Base-by-base conservation (phyloP, 2,329 filamentous ascomycete genomes). In the Pseudomassariella vexata region DNA sequence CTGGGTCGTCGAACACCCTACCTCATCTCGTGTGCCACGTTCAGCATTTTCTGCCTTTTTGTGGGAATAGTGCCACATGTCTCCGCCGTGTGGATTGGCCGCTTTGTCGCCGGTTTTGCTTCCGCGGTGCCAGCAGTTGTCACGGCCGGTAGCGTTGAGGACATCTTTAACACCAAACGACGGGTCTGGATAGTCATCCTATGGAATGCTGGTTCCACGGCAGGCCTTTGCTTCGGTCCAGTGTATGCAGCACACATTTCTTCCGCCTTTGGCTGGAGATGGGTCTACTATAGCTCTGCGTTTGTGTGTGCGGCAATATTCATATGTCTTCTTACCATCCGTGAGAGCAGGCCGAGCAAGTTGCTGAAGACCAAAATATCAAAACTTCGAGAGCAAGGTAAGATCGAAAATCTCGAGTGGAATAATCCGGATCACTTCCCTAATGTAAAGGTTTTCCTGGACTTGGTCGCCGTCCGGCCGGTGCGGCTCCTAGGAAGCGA, bases 71-170 rank as follows among this genome's bases (percentile, higher is more conserved):
- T 28, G n/a, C 26, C 26, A 17, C 19, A 15, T 1, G 26, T 28
- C 4, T 15, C 26, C 3, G 26, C 16, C 10, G 19, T 28, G 14
- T 15, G 15, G 14, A 21, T 34, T 3, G 62, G 63, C 16, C 55
- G 68, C 5, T 55, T 67, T 21, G 15, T 63, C 5, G 59, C 60
- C 4, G 68, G 68, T 0, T 40, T 66, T 5, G 46, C 65, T 8
- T 68, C 66, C 0, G 64, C 67, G 4, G 59, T 68, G 9, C 67
- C 67, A 2, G 57, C 63, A 0, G 62, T 65, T 15, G 63, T 70
- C 5, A 59, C 63, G 7, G 56, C 62, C 0, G 66, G 68, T 2
- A 66, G 61, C 30, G 56, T 70, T 19, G 67, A 72, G 37, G 66
- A 72, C 38, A 59, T 72, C 46, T 70, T 60, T 50, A 60, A 67